phyloP scores from a whole-genome alignment of 164 flowering plant genomes.

The Akebia trifoliata region DNA sequence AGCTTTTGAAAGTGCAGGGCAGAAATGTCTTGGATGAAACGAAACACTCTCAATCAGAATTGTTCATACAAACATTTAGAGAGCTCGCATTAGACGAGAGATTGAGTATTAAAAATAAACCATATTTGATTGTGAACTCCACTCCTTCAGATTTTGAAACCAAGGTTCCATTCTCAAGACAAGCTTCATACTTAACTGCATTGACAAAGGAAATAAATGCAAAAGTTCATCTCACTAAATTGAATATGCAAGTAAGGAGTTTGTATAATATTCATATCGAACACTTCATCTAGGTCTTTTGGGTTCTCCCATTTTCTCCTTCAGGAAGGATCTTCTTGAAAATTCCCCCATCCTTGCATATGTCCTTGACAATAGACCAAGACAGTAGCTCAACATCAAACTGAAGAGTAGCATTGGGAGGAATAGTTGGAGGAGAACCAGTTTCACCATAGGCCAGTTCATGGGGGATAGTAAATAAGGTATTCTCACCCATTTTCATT shows the following conservation, averaged over 20 bases:
- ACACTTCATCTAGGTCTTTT: slow-evolving; percentile 82
- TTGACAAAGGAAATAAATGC: too few relatives aligned
- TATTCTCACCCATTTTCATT: slow-evolving; percentile 94
- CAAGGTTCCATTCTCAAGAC: too few relatives aligned
- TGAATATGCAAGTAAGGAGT: not conserved
- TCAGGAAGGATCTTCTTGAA: slow-evolving; percentile 70
- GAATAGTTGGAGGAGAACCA: slow-evolving; percentile 86
- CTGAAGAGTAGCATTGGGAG: slow-evolving; percentile 84
- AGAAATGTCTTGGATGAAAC: slow-evolving; percentile 49
- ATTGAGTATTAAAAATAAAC: slow-evolving; percentile 36
- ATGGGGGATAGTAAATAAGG: slow-evolving; percentile 80
- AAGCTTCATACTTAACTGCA: too few relatives aligned
- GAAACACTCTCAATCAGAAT: too few relatives aligned
- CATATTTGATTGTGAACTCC: slow-evolving; percentile 70
- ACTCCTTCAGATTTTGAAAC: too few relatives aligned
- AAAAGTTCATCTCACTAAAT: not conserved
- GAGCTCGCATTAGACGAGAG: too few relatives aligned
- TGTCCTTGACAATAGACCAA: slow-evolving; percentile 87
- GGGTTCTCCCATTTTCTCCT: slow-evolving; percentile 98
- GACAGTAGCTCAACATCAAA: slow-evolving; percentile 88
- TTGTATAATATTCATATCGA: slow-evolving; percentile 33
- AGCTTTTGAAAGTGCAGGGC: slow-evolving; percentile 77
- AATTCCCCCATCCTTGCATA: slow-evolving; percentile 91
- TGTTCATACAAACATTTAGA: not conserved
- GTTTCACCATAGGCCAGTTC: slow-evolving; percentile 80